A percentile compares a stretch with the other conserved stretches of the same genome.
Evolutionary conservation across 768 basidiomycete genomes (phyloP).

Genomic region (Tulasnella sp.): DNA sequence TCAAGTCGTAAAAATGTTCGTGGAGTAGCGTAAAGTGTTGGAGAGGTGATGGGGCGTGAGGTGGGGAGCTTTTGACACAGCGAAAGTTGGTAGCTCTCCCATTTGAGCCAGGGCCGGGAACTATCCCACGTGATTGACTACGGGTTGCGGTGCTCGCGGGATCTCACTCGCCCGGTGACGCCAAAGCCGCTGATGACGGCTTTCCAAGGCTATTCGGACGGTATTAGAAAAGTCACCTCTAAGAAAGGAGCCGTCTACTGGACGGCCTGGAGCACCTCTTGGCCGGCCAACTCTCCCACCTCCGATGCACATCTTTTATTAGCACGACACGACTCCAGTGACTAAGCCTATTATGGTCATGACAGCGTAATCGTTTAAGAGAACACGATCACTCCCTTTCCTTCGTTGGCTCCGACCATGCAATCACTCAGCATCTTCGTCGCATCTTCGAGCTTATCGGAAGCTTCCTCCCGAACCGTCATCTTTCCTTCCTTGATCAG

Average conservation of each 20-base stretch:
- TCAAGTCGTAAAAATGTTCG: background rate
- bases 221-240: background rate
- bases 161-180: background rate
- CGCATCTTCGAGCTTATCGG: background rate
- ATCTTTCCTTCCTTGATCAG: constrained; percentile 34
- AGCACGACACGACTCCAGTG: background rate
- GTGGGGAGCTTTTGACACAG: background rate
- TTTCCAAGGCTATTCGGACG: background rate
- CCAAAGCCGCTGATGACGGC: background rate
- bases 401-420: background rate
- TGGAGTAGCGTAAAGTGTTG: background rate
- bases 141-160: background rate
- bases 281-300: background rate
- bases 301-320: background rate
- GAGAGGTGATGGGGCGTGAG: background rate
- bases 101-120: background rate
- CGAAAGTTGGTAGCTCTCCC: background rate
- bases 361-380: background rate
- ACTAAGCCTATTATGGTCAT: background rate
- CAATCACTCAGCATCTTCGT: background rate
- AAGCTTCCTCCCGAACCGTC: background rate
- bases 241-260: background rate
- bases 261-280: background rate
- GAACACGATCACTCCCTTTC: background rate
- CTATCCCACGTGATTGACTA: background rate